Evolutionary conservation across 1,284 basidiomycete species (phyloP), one percentile per base, ranked within the genome.

Genomic region (Schizophyllum amplum): DNA sequence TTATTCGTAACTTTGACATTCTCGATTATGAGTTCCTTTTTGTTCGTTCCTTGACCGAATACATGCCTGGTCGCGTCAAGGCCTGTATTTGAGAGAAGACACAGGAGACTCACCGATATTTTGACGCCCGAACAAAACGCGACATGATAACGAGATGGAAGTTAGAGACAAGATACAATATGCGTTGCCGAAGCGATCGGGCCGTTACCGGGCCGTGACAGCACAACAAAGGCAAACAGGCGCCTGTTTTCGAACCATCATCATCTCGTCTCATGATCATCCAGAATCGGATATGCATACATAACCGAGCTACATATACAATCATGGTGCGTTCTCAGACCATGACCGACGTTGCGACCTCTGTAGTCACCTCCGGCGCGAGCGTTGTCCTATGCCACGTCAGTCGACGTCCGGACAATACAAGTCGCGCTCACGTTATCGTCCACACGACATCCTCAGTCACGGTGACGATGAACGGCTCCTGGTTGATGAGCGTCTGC

Each of bases 1-100:
- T 83, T 90, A 68, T 83, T 87, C 54, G 90, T 87, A 33, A 92
- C 80, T 72, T 98, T 98, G 66, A 95, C 82, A 67, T 98, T 98
- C 71, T 98, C 95, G 65, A 92, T 81, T 47, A 81, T 76, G 65
- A 88, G 78, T 70, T 93, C 91, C 67, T 89, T 92, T 79, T 94
- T 94, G 24, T 86, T 81, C 60, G 82, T 72, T 21, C 48, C 48
- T 65, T 91, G 87, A 24, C 92, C 94, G 68, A 90, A 98, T 66
- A 96, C 93, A 73, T 98, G 94, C 62, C 90, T 92, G 66, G 50
- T 59, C 56, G 22, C 21, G 20, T 52, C 24, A 49, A 24, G 42
- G 57, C 26, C 54, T 55, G 56, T 53, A 24, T 47, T 46, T 23
- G 57, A n/a, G 22, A 59, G 57, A 3, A 55, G 53, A 52, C 26